A percentile compares a stretch with the other conserved stretches of the same genome.
Conservation (phyloP, 148 eudicot species). For the Rhododendron kiyosumense region DNA sequence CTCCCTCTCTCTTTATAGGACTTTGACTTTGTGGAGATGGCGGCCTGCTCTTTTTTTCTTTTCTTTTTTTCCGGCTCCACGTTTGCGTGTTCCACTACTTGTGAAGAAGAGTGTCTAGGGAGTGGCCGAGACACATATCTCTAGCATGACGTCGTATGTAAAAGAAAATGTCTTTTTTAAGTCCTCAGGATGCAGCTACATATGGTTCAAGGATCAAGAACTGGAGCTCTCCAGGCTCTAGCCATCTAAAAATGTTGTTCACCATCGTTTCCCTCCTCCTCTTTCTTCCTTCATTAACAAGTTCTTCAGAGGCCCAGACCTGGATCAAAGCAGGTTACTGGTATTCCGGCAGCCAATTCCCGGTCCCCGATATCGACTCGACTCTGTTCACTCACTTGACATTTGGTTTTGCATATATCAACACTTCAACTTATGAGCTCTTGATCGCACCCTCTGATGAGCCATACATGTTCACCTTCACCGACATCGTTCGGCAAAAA, state of each 20-base stretch:
- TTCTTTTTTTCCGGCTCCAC: too few relatives aligned
- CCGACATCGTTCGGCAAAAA: conserved; percentile 6
- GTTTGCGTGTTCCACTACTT: too few relatives aligned
- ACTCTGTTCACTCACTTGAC: neutral
- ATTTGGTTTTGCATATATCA: conserved; percentile 17
- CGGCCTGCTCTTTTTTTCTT: too few relatives aligned
- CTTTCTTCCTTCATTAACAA: neutral
- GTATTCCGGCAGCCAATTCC: neutral
- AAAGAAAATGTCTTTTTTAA: too few relatives aligned
- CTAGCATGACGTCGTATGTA: too few relatives aligned
- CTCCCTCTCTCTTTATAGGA: too few relatives aligned
- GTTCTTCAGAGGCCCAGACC: neutral
- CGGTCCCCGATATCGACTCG: conserved; percentile 12
- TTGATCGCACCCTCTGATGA: neutral
- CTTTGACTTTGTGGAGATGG: too few relatives aligned
- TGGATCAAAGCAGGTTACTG: conserved; percentile 25
- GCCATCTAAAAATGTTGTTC: neutral
- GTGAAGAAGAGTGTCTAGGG: too few relatives aligned
- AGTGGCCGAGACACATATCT: too few relatives aligned
- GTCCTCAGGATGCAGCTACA: too few relatives aligned
- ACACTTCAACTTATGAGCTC: conserved; percentile 8
- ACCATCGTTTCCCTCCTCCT: neutral
- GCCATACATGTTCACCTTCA: conserved; percentile 13
- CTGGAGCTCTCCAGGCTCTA: too few relatives aligned
- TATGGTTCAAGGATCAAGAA: too few relatives aligned